Conservation (phyloP, 371 early-diverging fungal species). For the Rhizomucor miehei region DNA sequence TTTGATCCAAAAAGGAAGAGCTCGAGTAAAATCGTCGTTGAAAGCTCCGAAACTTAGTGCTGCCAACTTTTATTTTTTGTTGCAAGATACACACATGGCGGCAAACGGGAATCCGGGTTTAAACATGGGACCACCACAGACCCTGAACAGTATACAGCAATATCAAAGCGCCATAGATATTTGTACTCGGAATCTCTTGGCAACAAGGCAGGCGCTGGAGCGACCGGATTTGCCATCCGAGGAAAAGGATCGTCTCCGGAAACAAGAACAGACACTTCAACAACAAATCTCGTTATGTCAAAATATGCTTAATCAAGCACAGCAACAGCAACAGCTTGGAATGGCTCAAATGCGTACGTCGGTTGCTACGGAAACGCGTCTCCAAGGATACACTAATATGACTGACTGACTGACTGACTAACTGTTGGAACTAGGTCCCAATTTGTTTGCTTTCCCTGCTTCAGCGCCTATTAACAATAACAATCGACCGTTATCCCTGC, state of each 20-base stretch:
- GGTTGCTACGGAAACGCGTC: too few relatives aligned
- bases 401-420: too few relatives aligned
- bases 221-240: conserved; percentile 30
- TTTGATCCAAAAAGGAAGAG: too few relatives aligned
- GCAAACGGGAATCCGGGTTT: too few relatives aligned
- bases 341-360: not conserved
- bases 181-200: conserved; percentile 23
- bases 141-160: conserved; percentile 17
- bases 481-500: not conserved
- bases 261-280: conserved; percentile 17
- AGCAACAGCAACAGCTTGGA: conserved; percentile 9
- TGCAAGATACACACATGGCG: too few relatives aligned
- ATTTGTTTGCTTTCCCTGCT: conserved; percentile 6
- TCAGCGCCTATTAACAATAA: conserved; percentile 13
- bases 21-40: too few relatives aligned
- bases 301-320: conserved; percentile 1
- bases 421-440: too few relatives aligned
- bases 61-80: too few relatives aligned
- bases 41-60: too few relatives aligned
- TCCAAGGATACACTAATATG: too few relatives aligned
- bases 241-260: conserved; percentile 21
- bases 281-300: conserved; percentile 15
- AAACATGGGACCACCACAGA: conserved; percentile 14
- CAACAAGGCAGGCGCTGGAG: conserved; percentile 30
- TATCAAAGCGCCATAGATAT: conserved; percentile 31